Base-by-base conservation (phyloP, 2,329 filamentous ascomycete genomes). In the Aspergillus sp. region DNA sequence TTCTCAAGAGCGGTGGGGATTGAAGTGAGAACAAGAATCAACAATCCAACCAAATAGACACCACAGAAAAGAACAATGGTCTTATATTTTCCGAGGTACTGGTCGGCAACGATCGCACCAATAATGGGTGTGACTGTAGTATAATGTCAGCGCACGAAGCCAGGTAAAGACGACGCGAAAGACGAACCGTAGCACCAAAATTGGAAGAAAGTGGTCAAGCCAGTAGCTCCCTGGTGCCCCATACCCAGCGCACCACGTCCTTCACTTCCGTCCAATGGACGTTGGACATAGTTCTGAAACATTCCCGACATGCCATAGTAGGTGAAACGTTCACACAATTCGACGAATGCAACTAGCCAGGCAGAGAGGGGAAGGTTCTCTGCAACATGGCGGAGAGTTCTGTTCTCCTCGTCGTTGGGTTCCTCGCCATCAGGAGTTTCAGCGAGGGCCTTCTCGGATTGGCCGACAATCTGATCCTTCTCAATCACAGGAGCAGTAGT, bases 41-140 rank as follows among this genome's bases (percentile, higher is more conserved):
- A 62, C 57, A 84, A 77, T 64, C 84, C 84, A 43, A 79, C 66
- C 56, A 88, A 79, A 74, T 88, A 88, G 59, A 88, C 71, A 47
- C 77, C 64, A 58, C 82, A 81, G 64, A 86, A 85, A 62, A 79
- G 68, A 40, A 83, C 69, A 45, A 87, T 83, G 2, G 85, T 84
- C 68, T 83, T 84, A 72, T 83, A 87, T 64, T 85, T 83, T 55
- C 85, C 85, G 15, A 85, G 74, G 68, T 84, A 85, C 39, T 82
- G 80, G 67, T 88, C 85, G 23, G 85, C 83, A 55, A 87, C 68
- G 55, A 84, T 81, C 49, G 83, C 85, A 69, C 84, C 82, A 23
- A 83, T 55, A 37, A 87, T 81, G 3, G 85, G 84, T n/a, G 82
- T 83, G 35, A 84, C 70, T 75, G 17, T 9, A 17, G 40, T 8